phyloP scores from a whole-genome alignment of 169 alveolate genomes.

The Pseudocohnilembus persalinus region DNA sequence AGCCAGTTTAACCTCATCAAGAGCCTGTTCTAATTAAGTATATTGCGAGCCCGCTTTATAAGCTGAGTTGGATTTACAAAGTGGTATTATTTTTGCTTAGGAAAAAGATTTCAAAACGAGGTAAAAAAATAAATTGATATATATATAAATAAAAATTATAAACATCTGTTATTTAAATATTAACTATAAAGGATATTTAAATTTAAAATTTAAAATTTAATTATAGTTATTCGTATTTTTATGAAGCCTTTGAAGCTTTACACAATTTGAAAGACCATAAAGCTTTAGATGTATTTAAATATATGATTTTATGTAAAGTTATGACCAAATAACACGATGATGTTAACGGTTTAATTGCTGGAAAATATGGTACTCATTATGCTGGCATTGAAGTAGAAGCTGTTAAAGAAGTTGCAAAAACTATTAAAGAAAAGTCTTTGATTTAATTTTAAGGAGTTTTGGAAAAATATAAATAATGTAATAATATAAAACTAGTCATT shows the following conservation, averaged over 20 bases:
- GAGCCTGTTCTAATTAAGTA: constrained; percentile 92
- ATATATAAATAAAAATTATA: neutral
- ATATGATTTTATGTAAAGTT: constrained; percentile 92
- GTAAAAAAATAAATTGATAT: neutral
- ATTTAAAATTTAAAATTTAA: no score
- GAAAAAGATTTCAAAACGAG: constrained; percentile 93
- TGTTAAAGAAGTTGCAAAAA: constrained; percentile 33
- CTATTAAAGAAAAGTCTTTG: constrained; percentile 30
- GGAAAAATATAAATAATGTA: constrained; percentile 14
- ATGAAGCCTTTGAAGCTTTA: constrained; percentile 95
- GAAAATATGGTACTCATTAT: constrained; percentile 48
- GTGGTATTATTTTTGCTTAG: constrained; percentile 83
- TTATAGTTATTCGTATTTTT: constrained; percentile 92
- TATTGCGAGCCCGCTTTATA: constrained; percentile 94
- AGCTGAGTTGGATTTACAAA: constrained; percentile 95
- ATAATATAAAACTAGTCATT: neutral
- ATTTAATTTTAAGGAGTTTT: constrained; percentile 34
- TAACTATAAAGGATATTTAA: neutral
- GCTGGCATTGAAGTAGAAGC: constrained; percentile 49
- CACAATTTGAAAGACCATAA: constrained; percentile 83
- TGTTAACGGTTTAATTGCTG: constrained; percentile 41
- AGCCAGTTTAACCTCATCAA: constrained; percentile 94
- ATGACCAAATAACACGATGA: constrained; percentile 88
- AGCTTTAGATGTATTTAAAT: constrained; percentile 86
- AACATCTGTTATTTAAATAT: neutral